These are phyloP conservation scores for Withania somnifera DNA, from an alignment of 305 asterid genomes.

Conservation along the genomic window DNA sequence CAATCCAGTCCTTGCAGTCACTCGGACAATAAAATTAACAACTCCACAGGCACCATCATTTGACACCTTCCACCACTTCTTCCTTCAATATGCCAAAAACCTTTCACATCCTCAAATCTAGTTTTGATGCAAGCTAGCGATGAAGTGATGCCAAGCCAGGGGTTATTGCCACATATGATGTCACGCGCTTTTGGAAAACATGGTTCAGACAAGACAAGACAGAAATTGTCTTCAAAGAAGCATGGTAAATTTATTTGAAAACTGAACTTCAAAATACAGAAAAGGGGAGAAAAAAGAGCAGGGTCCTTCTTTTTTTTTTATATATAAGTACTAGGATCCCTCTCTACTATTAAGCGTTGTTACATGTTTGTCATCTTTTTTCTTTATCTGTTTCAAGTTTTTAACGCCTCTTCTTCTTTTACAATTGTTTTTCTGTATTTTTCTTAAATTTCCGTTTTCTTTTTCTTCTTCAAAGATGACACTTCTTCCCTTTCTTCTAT, in stretches of 20 bases:
- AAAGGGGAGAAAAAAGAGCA: neutral
- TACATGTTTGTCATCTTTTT: neutral
- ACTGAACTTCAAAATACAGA: neutral
- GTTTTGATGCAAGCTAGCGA: neutral
- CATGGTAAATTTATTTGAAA: neutral
- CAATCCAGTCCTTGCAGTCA: neutral
- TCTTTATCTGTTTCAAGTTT: neutral
- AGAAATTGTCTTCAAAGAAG: neutral
- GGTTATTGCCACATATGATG: neutral
- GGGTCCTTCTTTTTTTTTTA: neutral
- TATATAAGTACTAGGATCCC: neutral
- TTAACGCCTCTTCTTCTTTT: neutral
- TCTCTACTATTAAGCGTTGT: neutral
- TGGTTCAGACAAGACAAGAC: neutral
- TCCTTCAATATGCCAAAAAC: neutral
- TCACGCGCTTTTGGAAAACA: neutral
- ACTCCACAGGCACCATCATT: neutral
- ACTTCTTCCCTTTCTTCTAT: neutral
- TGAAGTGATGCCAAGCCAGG: neutral
- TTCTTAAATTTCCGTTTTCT: neutral
- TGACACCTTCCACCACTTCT: neutral
- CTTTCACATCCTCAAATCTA: neutral
- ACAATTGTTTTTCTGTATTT: neutral
- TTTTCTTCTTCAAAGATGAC: neutral
- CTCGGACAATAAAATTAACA: neutral